A percentile compares a stretch with the other conserved stretches of the same genome.
These are phyloP conservation scores for Fomitopsis palustris DNA, from an alignment of 1,284 basidiomycete genomes.

Conservation along the genomic window DNA sequence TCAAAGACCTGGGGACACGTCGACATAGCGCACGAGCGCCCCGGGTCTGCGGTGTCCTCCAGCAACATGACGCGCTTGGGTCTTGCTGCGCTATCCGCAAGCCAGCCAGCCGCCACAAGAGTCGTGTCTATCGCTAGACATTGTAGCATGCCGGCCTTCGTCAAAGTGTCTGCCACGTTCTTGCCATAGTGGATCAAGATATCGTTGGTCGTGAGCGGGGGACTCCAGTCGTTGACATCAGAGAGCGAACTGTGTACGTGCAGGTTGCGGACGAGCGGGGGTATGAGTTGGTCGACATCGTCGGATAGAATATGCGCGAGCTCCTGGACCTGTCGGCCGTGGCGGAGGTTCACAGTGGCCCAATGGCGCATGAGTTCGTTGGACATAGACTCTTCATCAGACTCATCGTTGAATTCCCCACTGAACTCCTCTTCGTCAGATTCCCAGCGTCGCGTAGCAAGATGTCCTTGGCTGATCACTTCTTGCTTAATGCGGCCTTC, in stretches of 20 bases:
- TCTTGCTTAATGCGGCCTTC: neutral
- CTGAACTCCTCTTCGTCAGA: too few relatives aligned
- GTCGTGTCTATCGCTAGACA: neutral
- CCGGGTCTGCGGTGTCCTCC: neutral
- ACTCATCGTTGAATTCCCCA: too few relatives aligned
- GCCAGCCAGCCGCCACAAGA: neutral
- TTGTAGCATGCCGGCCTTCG: neutral
- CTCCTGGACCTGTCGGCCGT: neutral
- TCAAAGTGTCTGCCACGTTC: neutral
- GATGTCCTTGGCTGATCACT: neutral
- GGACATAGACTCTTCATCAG: too few relatives aligned
- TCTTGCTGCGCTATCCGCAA: neutral
- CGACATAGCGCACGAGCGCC: neutral
- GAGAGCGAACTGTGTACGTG: neutral
- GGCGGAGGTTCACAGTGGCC: neutral
- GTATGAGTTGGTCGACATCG: neutral
- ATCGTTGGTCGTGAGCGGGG: neutral
- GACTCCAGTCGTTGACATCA: neutral
- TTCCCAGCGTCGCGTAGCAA: neutral
- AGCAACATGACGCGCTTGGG: neutral
- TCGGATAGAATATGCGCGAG: neutral
- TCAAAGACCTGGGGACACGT: neutral
- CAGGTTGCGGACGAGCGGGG: neutral
- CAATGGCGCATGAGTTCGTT: neutral
- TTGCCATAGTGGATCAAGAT: neutral